Evolutionary conservation across 108 stramenopile genomes (phyloP).

Genomic region (Nitzschia sp.): DNA sequence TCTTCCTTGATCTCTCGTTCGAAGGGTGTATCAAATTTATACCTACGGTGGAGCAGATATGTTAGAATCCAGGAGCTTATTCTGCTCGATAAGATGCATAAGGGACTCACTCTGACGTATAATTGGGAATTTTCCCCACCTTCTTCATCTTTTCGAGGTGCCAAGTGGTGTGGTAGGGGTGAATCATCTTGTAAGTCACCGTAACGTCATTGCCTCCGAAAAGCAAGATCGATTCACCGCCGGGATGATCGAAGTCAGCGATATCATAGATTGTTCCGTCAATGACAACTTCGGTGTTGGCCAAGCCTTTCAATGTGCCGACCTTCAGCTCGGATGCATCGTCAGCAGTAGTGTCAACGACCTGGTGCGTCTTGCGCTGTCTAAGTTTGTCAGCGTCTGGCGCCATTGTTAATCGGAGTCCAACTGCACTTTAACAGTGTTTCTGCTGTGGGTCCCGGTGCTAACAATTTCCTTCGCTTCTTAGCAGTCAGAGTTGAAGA

Average conservation of each 20-base stretch:
- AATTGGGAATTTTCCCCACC: conserved; percentile 70
- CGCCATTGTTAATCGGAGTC: conserved; percentile 53
- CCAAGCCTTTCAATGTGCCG: conserved; percentile 46
- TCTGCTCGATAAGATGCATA: not conserved
- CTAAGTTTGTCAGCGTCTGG: conserved; percentile 67
- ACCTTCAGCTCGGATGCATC: conserved; percentile 32
- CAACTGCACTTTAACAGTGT: too few species aligned
- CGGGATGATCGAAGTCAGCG: conserved; percentile 78
- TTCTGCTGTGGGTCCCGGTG: too few species aligned
- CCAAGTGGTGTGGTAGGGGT: conserved; percentile 87
- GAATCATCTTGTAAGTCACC: conserved; percentile 90
- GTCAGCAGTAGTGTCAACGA: conserved; percentile 4
- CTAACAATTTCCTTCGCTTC: too few species aligned
- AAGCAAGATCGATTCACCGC: conserved; percentile 76
- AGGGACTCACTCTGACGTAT: conserved; percentile 63
- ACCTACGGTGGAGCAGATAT: conserved; percentile 33
- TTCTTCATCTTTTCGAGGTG: conserved; percentile 88
- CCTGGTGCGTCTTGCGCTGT: conserved; percentile 41
- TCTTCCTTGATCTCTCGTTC: conserved; percentile 87
- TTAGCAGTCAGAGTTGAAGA: too few species aligned
- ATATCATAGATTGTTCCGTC: conserved; percentile 83
- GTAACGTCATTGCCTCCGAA: conserved; percentile 93
- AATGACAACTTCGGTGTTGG: conserved; percentile 66
- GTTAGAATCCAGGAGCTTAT: too few species aligned
- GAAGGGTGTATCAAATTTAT: conserved; percentile 84